These are phyloP conservation scores for Ophiosphaerella narmari DNA, from an alignment of 2,329 filamentous ascomycete genomes.

Conservation along the genomic window DNA sequence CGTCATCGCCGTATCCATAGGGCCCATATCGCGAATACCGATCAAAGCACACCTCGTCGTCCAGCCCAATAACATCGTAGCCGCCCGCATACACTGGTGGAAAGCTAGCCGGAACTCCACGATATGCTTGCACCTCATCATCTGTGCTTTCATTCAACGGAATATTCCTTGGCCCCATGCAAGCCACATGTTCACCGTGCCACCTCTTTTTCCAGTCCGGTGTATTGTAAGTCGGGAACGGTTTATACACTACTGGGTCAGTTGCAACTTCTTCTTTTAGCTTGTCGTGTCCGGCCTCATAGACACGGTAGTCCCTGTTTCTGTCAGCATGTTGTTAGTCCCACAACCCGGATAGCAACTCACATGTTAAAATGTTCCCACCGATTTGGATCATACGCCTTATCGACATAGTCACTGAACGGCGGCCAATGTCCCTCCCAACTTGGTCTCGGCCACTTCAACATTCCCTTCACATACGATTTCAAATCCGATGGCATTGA, in stretches of 20 bases:
- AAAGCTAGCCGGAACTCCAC: slow-evolving; percentile 56
- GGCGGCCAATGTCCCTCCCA: slow-evolving; percentile 51
- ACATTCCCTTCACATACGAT: slow-evolving; percentile 48
- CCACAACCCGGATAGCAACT: not conserved
- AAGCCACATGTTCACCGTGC: slow-evolving; percentile 65
- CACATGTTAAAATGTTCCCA: slow-evolving; percentile 53
- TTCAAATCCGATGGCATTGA: slow-evolving; percentile 30
- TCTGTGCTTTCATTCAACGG: slow-evolving; percentile 60
- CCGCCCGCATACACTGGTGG: slow-evolving; percentile 45
- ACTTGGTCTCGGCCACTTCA: slow-evolving; percentile 48
- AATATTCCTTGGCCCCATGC: slow-evolving; percentile 63
- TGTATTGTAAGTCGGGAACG: slow-evolving; percentile 73
- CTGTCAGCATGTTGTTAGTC: not conserved
- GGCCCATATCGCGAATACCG: slow-evolving; percentile 57
- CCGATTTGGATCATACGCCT: slow-evolving; percentile 54
- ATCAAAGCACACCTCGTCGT: slow-evolving; percentile 66
- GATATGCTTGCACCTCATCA: slow-evolving; percentile 68
- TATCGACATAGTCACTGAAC: slow-evolving; percentile 48
- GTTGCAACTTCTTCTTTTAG: slow-evolving; percentile 28
- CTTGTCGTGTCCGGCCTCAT: slow-evolving; percentile 41
- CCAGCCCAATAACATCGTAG: slow-evolving; percentile 45
- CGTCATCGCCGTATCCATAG: slow-evolving; percentile 63
- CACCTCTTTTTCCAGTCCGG: slow-evolving; percentile 62
- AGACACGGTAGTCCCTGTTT: slow-evolving; percentile 46
- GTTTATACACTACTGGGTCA: slow-evolving; percentile 65